Evolutionary conservation across 495 filamentous ascomycete genomes (phyloP), one percentile per base, ranked within the genome.

Genomic region (Aspergillus sclerotioniger): DNA sequence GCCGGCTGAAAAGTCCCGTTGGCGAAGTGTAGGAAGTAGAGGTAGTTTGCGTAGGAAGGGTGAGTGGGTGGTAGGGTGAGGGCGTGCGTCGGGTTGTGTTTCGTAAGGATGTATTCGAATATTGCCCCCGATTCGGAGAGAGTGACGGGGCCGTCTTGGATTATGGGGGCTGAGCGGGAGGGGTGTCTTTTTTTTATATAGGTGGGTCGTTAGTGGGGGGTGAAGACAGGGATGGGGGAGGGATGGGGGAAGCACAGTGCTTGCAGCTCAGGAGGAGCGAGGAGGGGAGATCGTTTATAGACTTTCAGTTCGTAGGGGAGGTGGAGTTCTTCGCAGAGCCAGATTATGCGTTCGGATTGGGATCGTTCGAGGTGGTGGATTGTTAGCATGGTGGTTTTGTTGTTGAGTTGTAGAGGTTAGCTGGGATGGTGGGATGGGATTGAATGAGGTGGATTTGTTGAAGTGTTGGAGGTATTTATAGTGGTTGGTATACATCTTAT

Each of bases 301-400:
- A 66, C 62, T 53, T 75, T 76, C 17, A 84, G 69, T 7, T 71
- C 62, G 70, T 86, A 85, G 9, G 67, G 56, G 53, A 87, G 67
- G 33, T 54, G 56, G 28, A 86, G 81, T 62, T 87, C 83, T 68
- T 87, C 82, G 66, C 80, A 82, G 60, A 86, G 80, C 76, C 77
- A 86, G 64, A 78, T 55, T 32, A 84, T 67, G 59, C 82, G 81
- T 54, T 85, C 83, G 32, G 78, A 82, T 68, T 82, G 78, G 43
- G 76, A 78, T 61, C 73, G 56, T 44, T 73, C 66, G 54, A 84
- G 77, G 61, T 87, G 83, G 69, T 86, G 80, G 61, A 85, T 66
- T 16, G 70, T 81, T 33, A 84, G 75, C 33, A 37, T 37, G 33
- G 2, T 25, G 25, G 5, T 25, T 2, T n/a, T n/a, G 32, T 33